Evolutionary conservation across 257 asterid genomes (phyloP), one percentile per base, ranked within the genome.

Genomic region (Capsicum chinense): DNA sequence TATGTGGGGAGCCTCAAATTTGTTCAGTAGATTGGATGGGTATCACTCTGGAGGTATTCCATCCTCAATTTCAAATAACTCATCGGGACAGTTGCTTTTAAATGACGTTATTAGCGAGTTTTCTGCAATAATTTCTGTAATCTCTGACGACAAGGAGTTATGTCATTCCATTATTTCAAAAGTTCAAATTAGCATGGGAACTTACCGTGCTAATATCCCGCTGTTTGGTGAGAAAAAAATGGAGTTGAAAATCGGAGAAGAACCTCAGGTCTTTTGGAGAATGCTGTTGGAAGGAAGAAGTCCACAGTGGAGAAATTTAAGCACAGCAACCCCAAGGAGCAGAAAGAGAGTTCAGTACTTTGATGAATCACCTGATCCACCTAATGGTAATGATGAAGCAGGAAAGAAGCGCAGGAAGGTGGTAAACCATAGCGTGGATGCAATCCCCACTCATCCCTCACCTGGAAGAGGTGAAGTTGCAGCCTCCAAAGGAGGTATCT

Each of bases 1-100:
- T 64, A 90, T 89, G 85, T 96, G 99, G 99, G 97, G 99, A 87
- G 97, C 95, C 76, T 59, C 89, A 5, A 52, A 91, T 84, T 92
- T 96, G 33, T 92, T 96, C 89, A 81, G 86, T 71, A 93, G 91
- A 89, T 89, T 96, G 86, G 97, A 93, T 16, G 93, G 92, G 84
- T 92, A 88, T 87, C 97, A 91, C 88, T 87, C 92, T n/a, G 86
- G 85, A 79, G 85, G 87, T 63, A 85, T 63, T 86, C 83, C 87
- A 63, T 54, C 59, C 83, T 71, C 83, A 52, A 85, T 76, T 80
- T 86, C 83, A 26, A 85, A 90, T 62, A 85, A 87, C 83, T 88
- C 92, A 54, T 84, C 90, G 52, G 94, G 82, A 79, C 91, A 90
- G 54, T 80, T 66, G 85, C 88, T 90, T 84, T 84, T 91, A 79